These are phyloP conservation scores for Apiotrichum sp. DNA, from an alignment of 1,284 basidiomycete genomes.

Conservation along the genomic window DNA sequence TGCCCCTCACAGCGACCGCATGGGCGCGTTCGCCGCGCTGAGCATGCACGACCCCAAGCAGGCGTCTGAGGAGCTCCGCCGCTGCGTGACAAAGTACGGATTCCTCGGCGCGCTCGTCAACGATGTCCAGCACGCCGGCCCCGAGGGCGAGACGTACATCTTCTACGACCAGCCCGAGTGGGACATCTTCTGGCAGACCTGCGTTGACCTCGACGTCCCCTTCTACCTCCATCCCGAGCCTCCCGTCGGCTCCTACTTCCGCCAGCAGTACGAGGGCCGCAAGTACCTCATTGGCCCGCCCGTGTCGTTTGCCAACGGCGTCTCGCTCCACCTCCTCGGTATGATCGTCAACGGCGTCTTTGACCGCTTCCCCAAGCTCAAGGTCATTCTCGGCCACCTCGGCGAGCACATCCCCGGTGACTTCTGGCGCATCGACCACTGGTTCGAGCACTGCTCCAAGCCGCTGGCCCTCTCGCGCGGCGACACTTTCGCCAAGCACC, in stretches of 20 bases:
- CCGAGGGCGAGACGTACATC: slow-evolving; percentile 22
- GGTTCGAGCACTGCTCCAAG: slow-evolving; percentile 33
- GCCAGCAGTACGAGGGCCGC: slow-evolving; percentile 36
- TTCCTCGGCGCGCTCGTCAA: slow-evolving; percentile 31
- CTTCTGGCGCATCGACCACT: slow-evolving; percentile 42
- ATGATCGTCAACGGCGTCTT: slow-evolving; percentile 44
- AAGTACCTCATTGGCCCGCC: slow-evolving; percentile 39
- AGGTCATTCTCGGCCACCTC: slow-evolving; percentile 43
- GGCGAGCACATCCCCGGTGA: slow-evolving; percentile 42
- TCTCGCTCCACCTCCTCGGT: slow-evolving; percentile 37
- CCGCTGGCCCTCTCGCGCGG: slow-evolving; percentile 16
- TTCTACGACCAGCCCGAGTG: slow-evolving; percentile 32
- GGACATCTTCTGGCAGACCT: slow-evolving; percentile 36
- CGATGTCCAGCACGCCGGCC: slow-evolving; percentile 27
- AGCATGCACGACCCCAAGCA: slow-evolving; percentile 41
- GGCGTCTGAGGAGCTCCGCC: slow-evolving; percentile 32
- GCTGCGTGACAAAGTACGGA: slow-evolving; percentile 34
- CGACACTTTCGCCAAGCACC: slow-evolving; percentile 30
- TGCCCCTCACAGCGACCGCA: slow-evolving; percentile 29
- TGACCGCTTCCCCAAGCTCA: slow-evolving; percentile 43
- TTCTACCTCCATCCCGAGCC: slow-evolving; percentile 44
- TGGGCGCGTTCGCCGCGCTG: slow-evolving; percentile 40
- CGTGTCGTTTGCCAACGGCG: slow-evolving; percentile 40
- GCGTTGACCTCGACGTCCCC: slow-evolving; percentile 38
- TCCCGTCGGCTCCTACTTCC: slow-evolving; percentile 34